Percentiles rank a stretch among this genome's conserved stretches.
Evolutionary conservation across 768 basidiomycete species (phyloP).

Genomic region (Lactarius deliciosus): DNA sequence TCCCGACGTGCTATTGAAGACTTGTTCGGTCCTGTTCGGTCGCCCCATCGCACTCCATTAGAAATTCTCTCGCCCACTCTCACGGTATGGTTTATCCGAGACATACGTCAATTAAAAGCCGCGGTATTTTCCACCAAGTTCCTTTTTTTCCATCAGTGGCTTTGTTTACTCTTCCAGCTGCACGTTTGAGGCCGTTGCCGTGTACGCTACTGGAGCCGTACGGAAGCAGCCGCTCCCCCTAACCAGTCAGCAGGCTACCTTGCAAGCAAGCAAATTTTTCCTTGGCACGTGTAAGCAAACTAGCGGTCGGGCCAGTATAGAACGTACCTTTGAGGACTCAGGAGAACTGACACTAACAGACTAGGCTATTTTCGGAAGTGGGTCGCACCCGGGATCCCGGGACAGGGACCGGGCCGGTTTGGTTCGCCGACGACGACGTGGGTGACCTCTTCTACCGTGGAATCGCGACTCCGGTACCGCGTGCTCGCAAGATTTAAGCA

Average conservation of each 20-base stretch:
- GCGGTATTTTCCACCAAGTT: neutral
- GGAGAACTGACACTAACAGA: neutral
- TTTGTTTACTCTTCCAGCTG: neutral
- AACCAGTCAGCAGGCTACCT: neutral
- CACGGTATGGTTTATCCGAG: conserved; percentile 9
- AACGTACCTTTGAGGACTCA: neutral
- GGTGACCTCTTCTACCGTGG: too few relatives aligned
- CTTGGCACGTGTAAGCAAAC: neutral
- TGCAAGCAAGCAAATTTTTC: neutral
- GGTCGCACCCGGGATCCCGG: conserved; percentile 3
- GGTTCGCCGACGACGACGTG: neutral
- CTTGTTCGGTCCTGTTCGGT: conserved; percentile 6
- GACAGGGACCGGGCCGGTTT: neutral
- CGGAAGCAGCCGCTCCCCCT: neutral
- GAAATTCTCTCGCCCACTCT: neutral
- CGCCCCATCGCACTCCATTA: neutral
- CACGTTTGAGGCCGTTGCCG: neutral
- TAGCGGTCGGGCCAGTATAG: neutral
- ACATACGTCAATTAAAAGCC: conserved; percentile 4
- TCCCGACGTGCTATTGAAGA: conserved; percentile 4
- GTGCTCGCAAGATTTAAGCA: conserved; percentile 2
- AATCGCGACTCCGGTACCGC: conserved; percentile 1
- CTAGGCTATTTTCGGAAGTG: neutral
- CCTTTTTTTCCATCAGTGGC: conserved; percentile 10
- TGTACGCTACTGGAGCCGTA: neutral